phyloP scores from a whole-genome alignment of 1,284 basidiomycete species.

The Ustilago sp. region DNA sequence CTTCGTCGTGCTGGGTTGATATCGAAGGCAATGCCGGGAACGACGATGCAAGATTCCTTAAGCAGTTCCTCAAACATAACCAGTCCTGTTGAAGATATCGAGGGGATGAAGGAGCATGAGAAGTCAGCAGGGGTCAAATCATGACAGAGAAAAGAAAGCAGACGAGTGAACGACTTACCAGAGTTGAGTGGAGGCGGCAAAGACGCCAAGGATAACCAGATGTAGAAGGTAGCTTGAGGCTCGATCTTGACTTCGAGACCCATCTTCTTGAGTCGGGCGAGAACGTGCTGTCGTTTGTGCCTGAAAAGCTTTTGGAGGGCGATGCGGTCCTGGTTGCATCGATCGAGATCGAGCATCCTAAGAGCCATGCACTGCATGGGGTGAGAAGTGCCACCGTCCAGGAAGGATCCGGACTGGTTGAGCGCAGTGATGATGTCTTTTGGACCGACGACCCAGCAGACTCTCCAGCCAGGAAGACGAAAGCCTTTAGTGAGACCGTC shows the following conservation, averaged over 20 bases:
- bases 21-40: slow-evolving; percentile 83
- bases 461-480: slow-evolving; percentile 64
- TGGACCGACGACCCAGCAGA: slow-evolving; percentile 88
- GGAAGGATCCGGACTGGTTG: slow-evolving; percentile 55
- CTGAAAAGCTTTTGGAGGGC: slow-evolving; percentile 79
- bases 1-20: slow-evolving; percentile 74
- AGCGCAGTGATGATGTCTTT: slow-evolving; percentile 60
- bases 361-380: slow-evolving; percentile 61
- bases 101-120: background rate
- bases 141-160: background rate
- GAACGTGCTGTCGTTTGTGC: slow-evolving; percentile 87
- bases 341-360: slow-evolving; percentile 70
- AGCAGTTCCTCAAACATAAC: slow-evolving; percentile 95
- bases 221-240: slow-evolving; percentile 76
- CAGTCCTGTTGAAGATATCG: slow-evolving; percentile 68
- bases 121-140: background rate
- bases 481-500: slow-evolving; percentile 91
- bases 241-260: slow-evolving; percentile 50
- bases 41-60: slow-evolving; percentile 88
- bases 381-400: slow-evolving; percentile 58
- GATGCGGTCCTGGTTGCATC: slow-evolving; percentile 79
- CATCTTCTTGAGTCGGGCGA: slow-evolving; percentile 81
- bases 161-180: slow-evolving; percentile 70
- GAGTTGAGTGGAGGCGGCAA: slow-evolving; percentile 85
- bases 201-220: slow-evolving; percentile 86